Evolutionary conservation across 2,329 filamentous ascomycete species (phyloP), one percentile per base, ranked within the genome.

Genomic region (Hypomyces perniciosus): DNA sequence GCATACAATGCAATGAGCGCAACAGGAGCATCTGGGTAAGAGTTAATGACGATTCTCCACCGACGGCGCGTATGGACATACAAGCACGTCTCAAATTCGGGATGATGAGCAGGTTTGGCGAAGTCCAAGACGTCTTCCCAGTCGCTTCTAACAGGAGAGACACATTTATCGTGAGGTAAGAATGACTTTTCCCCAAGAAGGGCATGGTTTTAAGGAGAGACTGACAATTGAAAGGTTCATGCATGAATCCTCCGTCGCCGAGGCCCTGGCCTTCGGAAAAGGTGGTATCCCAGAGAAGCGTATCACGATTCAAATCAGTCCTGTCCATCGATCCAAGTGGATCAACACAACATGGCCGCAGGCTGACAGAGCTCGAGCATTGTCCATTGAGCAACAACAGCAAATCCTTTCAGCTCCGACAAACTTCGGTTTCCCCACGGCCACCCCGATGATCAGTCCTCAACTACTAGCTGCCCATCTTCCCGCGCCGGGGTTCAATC

Each of bases 311-410:
- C 39, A 2, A 10, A 61, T 69, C 29, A 52, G 53, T 4, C 61
- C 67, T 4, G 56, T 59, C 5, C 40, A 62, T 43, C 57, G 64
- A 28, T 68, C 65, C 2, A 69, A 67, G 51, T 69, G 67, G 67
- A 50, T 58, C 28, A 47, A 48, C 8, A 12, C 9, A 28, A 39
- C 53, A 8, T 57, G 46, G 37, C 45, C 37, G 43, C 30, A 35
- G 12, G 12, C 44, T n/a, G 13, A 33, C 8, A 50, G 29, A 30
- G n/a, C 20, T 12, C 37, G 38, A 10, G 27, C 34, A n/a, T 9
- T 45, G 8, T 47, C 45, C 8, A 42, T 44, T 12, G 42, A 33
- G n/a, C 42, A 53, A 3, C 53, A 54, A 8, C 46, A 43, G 9
- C 33, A 50, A 4, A 8, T 27, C 8, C 48, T 28, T 12, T 28